A percentile compares a stretch with the other conserved stretches of the same genome.
phyloP scores from a whole-genome alignment of 2,329 filamentous ascomycete species.

The Penicillium sp. region DNA sequence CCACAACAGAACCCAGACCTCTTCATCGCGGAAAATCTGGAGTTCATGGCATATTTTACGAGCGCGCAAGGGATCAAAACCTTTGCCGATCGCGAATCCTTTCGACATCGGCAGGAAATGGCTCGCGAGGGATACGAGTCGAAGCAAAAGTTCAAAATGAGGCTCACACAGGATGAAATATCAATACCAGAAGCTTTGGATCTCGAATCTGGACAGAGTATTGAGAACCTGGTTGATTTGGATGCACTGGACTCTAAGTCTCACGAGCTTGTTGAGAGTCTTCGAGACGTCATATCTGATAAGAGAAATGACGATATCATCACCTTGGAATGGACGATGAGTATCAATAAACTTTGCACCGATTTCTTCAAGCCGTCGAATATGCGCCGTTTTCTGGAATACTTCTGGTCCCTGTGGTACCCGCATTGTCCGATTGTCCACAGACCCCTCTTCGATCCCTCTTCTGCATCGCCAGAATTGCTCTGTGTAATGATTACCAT shows the following conservation, averaged over 20 bases:
- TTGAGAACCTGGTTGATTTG: background rate
- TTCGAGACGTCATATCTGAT: constrained; percentile 10
- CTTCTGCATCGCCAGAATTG: constrained; percentile 17
- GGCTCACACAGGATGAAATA: background rate
- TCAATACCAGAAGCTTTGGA: no score
- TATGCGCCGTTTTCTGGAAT: constrained; percentile 27
- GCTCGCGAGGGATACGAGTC: constrained; percentile 14
- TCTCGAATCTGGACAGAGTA: background rate
- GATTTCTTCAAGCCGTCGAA: constrained; percentile 28
- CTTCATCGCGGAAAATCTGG: constrained; percentile 20
- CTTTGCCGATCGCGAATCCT: constrained; percentile 23
- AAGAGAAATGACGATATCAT: constrained; percentile 18
- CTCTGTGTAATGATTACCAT: constrained; percentile 34
- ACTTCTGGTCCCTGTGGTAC: constrained; percentile 37
- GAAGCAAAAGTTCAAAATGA: background rate
- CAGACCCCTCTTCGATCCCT: constrained; percentile 27
- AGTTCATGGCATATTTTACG: constrained; percentile 29
- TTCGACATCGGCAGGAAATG: constrained; percentile 22
- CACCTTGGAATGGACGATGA: constrained; percentile 17
- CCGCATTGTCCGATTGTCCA: constrained; percentile 36
- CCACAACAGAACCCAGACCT: constrained; percentile 17
- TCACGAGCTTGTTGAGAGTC: constrained; percentile 13
- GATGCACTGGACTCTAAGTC: background rate
- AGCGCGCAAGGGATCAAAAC: constrained; percentile 26
- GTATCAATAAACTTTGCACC: constrained; percentile 10